These are phyloP conservation scores for Decorospora gaudefroyi DNA, from an alignment of 2,329 filamentous ascomycete genomes.

Conservation along the genomic window DNA sequence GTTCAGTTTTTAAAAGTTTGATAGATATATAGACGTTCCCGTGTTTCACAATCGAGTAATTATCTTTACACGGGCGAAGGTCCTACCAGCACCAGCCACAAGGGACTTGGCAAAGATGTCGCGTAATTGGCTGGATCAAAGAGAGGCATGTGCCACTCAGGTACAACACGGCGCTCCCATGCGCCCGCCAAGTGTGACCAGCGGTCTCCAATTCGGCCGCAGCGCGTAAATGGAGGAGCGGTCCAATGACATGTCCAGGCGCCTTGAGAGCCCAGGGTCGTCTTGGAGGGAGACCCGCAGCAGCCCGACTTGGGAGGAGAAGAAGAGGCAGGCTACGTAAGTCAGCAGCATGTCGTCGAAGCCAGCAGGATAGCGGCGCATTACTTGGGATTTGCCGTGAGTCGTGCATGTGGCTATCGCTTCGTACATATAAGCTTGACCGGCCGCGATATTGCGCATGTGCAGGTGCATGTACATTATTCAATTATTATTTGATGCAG, in stretches of 20 bases:
- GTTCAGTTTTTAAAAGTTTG: conserved; percentile 8
- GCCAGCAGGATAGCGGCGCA: conserved; percentile 12
- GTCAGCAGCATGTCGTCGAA: conserved; percentile 29
- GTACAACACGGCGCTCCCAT: conserved; percentile 25
- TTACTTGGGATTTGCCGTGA: too few species aligned
- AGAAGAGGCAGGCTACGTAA: conserved; percentile 31
- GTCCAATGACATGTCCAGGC: conserved; percentile 32
- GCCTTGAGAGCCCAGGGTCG: conserved; percentile 23
- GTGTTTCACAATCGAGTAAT: conserved; percentile 3
- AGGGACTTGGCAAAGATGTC: background rate
- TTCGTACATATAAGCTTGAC: conserved; percentile 17
- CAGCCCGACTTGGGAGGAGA: conserved; percentile 31
- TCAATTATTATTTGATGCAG: too few species aligned
- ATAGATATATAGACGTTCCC: conserved; percentile 9
- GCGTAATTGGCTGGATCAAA: conserved; percentile 3
- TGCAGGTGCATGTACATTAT: too few species aligned
- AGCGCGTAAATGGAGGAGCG: conserved; percentile 32
- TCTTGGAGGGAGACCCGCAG: conserved; percentile 21
- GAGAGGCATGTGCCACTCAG: conserved; percentile 21
- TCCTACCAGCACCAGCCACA: conserved; percentile 14
- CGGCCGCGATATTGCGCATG: conserved; percentile 12
- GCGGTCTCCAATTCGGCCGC: conserved; percentile 36
- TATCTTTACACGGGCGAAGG: too few species aligned
- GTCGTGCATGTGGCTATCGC: too few species aligned
- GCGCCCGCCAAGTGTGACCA: conserved; percentile 43